These are phyloP conservation scores for Termitomyces sp. DNA, from an alignment of 768 basidiomycete genomes.

Conservation along the genomic window DNA sequence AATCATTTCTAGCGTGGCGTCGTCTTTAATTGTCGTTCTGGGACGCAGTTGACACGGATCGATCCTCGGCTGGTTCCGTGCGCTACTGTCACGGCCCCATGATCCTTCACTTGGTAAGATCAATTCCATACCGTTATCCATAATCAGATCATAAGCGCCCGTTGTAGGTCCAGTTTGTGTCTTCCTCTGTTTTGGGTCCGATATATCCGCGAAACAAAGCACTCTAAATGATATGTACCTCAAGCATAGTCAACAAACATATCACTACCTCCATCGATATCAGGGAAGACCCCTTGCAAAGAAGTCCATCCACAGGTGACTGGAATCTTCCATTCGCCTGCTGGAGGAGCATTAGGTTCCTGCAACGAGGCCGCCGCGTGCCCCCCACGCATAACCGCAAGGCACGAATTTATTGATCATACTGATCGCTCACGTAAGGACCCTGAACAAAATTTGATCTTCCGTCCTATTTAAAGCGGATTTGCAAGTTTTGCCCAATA, in stretches of 20 bases:
- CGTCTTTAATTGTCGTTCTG: neutral
- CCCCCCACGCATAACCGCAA: neutral
- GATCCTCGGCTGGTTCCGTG: neutral
- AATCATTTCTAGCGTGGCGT: neutral
- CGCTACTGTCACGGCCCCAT: neutral
- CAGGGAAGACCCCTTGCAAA: neutral
- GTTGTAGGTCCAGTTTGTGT: neutral
- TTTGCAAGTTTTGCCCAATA: neutral
- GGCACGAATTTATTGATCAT: conserved; percentile 5
- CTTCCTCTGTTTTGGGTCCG: neutral
- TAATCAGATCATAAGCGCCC: neutral
- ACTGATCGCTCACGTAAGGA: conserved; percentile 4
- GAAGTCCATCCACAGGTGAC: neutral
- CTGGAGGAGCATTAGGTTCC: neutral
- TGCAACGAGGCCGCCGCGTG: neutral
- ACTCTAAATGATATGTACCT: neutral
- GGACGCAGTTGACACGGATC: neutral
- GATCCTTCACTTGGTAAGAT: neutral
- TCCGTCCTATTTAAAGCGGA: neutral
- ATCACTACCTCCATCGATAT: neutral
- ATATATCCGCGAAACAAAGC: neutral
- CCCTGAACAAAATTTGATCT: neutral
- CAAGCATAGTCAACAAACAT: neutral
- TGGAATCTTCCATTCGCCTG: neutral
- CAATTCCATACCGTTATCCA: neutral